phyloP scores from a whole-genome alignment of 1,139 yeast genomes.

The Lodderomyces parapsilosis region DNA sequence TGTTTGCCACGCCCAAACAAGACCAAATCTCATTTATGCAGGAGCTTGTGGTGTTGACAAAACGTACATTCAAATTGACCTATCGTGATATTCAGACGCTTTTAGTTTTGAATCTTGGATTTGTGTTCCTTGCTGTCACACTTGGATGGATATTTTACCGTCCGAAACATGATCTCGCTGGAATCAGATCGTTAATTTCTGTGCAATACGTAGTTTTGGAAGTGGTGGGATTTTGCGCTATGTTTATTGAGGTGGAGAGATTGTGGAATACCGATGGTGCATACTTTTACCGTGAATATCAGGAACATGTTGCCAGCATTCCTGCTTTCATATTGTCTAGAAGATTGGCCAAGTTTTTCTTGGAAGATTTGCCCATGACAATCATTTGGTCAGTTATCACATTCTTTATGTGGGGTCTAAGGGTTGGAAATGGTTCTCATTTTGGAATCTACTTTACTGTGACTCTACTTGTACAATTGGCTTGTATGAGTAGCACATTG shows the following conservation, averaged over 20 bases:
- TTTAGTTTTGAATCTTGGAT: conserved; percentile 53
- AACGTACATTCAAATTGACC: conserved; percentile 55
- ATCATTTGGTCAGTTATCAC: conserved; percentile 58
- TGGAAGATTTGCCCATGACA: conserved; percentile 71
- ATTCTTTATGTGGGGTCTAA: conserved; percentile 77
- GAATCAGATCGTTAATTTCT: conserved; percentile 66
- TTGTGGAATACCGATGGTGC: conserved; percentile 67
- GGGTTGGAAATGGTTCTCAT: conserved; percentile 23
- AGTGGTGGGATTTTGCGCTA: conserved; percentile 65
- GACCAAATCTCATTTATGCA: conserved; percentile 28
- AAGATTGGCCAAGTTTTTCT: conserved; percentile 59
- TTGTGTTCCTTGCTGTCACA: conserved; percentile 55
- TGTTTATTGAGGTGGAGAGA: conserved; percentile 72
- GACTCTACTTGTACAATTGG: conserved; percentile 53
- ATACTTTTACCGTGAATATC: conserved; percentile 70
- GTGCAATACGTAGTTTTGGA: conserved; percentile 64
- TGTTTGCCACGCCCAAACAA: conserved; percentile 27
- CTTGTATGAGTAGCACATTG: conserved; percentile 57
- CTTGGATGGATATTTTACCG: conserved; percentile 78
- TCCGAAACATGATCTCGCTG: conserved; percentile 61
- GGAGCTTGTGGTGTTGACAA: conserved; percentile 56
- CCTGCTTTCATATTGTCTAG: conserved; percentile 69
- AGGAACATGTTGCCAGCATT: conserved; percentile 67
- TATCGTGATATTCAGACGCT: conserved; percentile 60
- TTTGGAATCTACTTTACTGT: conserved; percentile 67